Evolutionary conservation across 1,284 basidiomycete species (phyloP), one percentile per base, ranked within the genome.

Genomic region (Apiotrichum siamense): DNA sequence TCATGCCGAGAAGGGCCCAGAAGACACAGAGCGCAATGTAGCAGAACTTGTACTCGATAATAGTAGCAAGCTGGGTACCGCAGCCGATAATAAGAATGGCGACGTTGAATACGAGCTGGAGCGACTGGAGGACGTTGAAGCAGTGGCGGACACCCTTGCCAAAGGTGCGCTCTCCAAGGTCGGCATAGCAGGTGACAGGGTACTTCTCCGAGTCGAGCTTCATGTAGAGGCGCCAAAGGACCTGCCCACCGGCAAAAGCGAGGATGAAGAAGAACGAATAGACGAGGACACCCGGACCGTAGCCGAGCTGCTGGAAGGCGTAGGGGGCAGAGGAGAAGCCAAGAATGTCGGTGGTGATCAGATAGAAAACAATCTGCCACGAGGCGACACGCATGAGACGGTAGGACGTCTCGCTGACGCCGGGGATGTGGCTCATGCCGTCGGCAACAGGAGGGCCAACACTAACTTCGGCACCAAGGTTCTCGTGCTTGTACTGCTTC

Each of bases 311-410:
- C 11, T 49, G 42, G 55, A 70, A 66, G 23, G 65, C 64, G 42
- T 68, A 67, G 0, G 66, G 64, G 0, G 69, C 64, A 43, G 63
- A 62, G 51, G 65, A 67, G 6, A 68, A 68, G 20, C 72, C 72
- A 11, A 72, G 55, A 26, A 72, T 61, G 41, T 59, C 53, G 15
- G 49, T 50, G 20, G 37, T 45, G 38, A 44, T 50, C 23, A 50
- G 42, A 24, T 50, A 50, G 11, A 50, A 45, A 15, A 50, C 49
- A 25, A 41, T 41, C 44, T 50, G 49, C 49, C 49, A 50, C 27
- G 37, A 40, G 7, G 49, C 43, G 5, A 50, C 44, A 11, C 49
- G 43, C 11, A 50, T 21, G 18, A 50, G 29, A 20, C 42, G 41
- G 37, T 50, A 44, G 17, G 41, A 32, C 2, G 48, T 49, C 33